phyloP scores from a whole-genome alignment of 345 rosid species.

The Hibiscus trionum region DNA sequence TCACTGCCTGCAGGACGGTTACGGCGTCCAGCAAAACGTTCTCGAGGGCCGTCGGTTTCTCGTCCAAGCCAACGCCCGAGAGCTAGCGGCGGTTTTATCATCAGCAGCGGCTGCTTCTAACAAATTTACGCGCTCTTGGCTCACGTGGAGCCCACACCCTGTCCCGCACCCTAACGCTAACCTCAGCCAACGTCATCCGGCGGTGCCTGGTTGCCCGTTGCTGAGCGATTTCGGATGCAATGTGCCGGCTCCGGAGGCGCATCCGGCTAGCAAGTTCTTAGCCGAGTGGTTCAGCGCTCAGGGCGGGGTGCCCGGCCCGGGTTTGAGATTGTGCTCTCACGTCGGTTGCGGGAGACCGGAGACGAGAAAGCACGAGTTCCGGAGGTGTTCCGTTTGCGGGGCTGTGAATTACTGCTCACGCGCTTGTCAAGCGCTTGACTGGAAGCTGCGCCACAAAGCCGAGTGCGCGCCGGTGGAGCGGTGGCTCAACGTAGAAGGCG shows the following conservation, averaged over 20 bases:
- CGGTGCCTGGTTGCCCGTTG: conserved; percentile 54
- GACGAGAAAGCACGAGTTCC: conserved; percentile 82
- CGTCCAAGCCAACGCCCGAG: conserved; percentile 93
- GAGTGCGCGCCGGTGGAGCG: conserved; percentile 68
- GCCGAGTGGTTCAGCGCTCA: conserved; percentile 62
- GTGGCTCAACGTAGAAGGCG: conserved; percentile 51
- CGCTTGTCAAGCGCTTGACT: conserved; percentile 94
- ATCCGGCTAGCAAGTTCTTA: conserved; percentile 67
- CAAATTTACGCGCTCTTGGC: conserved; percentile 36
- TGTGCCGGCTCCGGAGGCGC: conserved; percentile 87
- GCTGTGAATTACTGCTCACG: conserved; percentile 91
- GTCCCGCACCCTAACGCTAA: conserved; percentile 15
- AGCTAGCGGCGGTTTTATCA: conserved; percentile 65
- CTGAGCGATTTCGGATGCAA: conserved; percentile 94
- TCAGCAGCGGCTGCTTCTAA: conserved; percentile 22
- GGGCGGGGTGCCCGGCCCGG: conserved; percentile 35
- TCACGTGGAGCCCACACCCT: conserved; percentile 39
- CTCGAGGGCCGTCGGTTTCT: conserved; percentile 84
- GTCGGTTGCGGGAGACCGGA: conserved; percentile 86
- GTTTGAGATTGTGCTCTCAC: conserved; percentile 76
- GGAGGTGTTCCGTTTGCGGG: conserved; percentile 93
- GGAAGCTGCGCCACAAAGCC: conserved; percentile 84
- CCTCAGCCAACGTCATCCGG: conserved; percentile 20
- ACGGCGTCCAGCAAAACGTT: conserved; percentile 83
- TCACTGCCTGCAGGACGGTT: conserved; percentile 95